These are phyloP conservation scores for Brachypodium distachyon DNA, from an alignment of 202 grass and related monocot species.

Conservation along the genomic window DNA sequence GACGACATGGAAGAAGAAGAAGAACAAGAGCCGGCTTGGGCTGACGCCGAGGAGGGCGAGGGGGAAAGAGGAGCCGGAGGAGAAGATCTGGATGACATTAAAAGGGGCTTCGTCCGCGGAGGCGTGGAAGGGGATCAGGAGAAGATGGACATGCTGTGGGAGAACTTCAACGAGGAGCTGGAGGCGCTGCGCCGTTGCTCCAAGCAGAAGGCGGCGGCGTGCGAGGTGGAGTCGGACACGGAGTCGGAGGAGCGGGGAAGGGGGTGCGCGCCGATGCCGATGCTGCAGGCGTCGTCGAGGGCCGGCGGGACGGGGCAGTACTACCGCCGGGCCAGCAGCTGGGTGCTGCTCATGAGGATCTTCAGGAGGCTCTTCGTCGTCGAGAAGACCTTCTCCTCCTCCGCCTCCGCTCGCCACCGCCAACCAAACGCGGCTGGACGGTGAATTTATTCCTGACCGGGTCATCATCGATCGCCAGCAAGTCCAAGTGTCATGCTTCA, in stretches of 20 bases:
- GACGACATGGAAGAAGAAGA: not conserved
- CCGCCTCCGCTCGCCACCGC: not conserved
- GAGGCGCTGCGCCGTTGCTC: not conserved
- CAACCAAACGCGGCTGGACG: not conserved
- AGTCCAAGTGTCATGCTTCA: no score
- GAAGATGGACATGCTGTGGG: conserved; percentile 76
- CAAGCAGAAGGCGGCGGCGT: not conserved
- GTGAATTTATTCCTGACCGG: no score
- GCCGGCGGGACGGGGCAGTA: conserved; percentile 5
- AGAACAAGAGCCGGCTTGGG: not conserved
- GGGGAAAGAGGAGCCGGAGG: not conserved
- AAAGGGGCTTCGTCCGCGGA: not conserved
- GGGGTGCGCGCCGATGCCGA: conserved; percentile 23
- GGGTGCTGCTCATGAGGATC: conserved; percentile 49
- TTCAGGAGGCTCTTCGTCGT: conserved; percentile 51
- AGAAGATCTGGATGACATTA: not conserved
- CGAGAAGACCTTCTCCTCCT: conserved; percentile 35
- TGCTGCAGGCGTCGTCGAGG: conserved; percentile 34
- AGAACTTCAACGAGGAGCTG: conserved; percentile 71
- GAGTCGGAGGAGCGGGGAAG: conserved; percentile 9
- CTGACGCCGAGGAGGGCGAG: not conserved
- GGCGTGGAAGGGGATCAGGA: conserved; percentile 28
- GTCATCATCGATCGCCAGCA: no score
- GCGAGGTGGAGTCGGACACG: conserved; percentile 1
- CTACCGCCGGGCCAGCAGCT: conserved; percentile 25